Base-by-base conservation (phyloP, 2,329 filamentous ascomycete genomes). In the Venturia carpophila region DNA sequence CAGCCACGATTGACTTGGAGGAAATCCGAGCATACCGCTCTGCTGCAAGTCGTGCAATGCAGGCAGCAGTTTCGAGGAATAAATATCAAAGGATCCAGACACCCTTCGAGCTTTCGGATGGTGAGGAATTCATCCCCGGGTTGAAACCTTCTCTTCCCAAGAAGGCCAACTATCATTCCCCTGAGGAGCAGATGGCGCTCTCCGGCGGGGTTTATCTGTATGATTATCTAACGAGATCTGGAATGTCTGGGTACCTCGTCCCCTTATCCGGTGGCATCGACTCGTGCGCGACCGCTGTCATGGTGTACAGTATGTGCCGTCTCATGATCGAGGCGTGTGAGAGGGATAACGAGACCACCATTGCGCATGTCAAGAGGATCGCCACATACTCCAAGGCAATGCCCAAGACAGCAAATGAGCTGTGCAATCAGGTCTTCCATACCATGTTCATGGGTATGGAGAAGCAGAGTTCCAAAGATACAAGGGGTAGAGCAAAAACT, bases 391-490 rank as follows among this genome's bases (percentile, higher is more conserved):
- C 78, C 63, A 72, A 73, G 21, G 77, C 79, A 4, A 67, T 84
- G 1, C 84, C 85, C 1, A 77, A 76, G 24, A 84, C 81, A 0
- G 79, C 85, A 0, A 78, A 89, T 69, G 84, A 88, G 64, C 79
- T 90, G 43, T 85, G 80, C 69, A 77, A 78, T 62, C 75, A 78
- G 2, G 79, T 88, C 47, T 86, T 89, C 69, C 80, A 83, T 68
- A 90, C 87, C 70, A 47, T 64, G 60, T 90, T 86, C 74, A 88
- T 91, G 85, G 89, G 88, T 13, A 92, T 78, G 76, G 71, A 86
- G 71, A 77, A 80, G 69, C 84, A 88, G 52, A 86, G 83, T 62
- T 76, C 78, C 27, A 21, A 45, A 17, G 66, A 67, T 19, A 67
- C 66, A 9, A 78, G 89, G 11, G 78, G 81, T 60, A 80, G 90